Percentiles rank a stretch among this genome's conserved stretches.
phyloP scores from a whole-genome alignment of 2,329 filamentous ascomycete species.

The Meredithiella fracta region DNA sequence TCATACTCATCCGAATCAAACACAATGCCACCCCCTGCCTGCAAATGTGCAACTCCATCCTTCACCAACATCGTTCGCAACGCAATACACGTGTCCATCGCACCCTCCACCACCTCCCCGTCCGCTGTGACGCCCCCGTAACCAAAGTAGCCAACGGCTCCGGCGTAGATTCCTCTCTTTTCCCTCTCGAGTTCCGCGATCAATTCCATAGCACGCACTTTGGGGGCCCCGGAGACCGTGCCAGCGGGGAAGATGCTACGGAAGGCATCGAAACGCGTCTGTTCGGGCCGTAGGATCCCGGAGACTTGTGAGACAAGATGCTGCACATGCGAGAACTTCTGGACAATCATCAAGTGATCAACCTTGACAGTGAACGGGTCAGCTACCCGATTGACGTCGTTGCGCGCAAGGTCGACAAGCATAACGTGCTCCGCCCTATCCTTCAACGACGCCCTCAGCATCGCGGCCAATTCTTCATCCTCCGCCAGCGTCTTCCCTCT shows the following conservation, averaged over 20 bases:
- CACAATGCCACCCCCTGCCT: conserved; percentile 77
- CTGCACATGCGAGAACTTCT: conserved; percentile 93
- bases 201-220: conserved; percentile 91
- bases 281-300: conserved; percentile 64
- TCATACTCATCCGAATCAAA: conserved; percentile 88
- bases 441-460: conserved; percentile 66
- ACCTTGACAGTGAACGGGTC: conserved; percentile 80
- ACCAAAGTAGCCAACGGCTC: conserved; percentile 92
- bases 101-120: conserved; percentile 52
- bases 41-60: conserved; percentile 78
- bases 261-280: conserved; percentile 90
- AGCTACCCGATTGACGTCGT: conserved; percentile 92
- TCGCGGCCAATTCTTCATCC: conserved; percentile 61
- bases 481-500: conserved; percentile 67
- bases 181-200: conserved; percentile 88
- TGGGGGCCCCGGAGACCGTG: conserved; percentile 87
- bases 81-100: conserved; percentile 74
- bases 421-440: conserved; percentile 94
- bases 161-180: conserved; percentile 89
- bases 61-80: conserved; percentile 90
- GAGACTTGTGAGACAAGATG: conserved; percentile 94
- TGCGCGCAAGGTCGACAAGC: conserved; percentile 88
- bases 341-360: conserved; percentile 84
- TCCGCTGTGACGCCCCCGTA: conserved; percentile 56
- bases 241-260: conserved; percentile 92